Evolutionary conservation across 192 early-diverging fungal species (phyloP).

Genomic region (Coemansia pectinata): DNA sequence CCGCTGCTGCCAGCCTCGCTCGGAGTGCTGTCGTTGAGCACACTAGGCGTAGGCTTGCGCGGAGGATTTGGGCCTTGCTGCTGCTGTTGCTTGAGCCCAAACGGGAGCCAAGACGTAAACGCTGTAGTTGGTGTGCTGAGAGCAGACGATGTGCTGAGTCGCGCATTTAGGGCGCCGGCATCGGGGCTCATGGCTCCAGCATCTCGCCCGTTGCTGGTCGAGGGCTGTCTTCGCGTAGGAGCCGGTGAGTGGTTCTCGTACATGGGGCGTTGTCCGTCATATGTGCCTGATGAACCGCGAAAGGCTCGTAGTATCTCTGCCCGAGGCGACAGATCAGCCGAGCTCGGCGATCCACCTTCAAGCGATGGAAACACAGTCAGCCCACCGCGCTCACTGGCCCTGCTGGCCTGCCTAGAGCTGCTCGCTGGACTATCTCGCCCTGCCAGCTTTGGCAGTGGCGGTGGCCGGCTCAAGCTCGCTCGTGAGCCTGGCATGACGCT

Average conservation of each 20-base stretch:
- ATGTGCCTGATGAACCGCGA: slow-evolving; percentile 14
- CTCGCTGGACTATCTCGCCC: not conserved
- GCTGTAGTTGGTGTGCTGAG: slow-evolving; percentile 39
- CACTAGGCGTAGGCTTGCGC: slow-evolving; percentile 10
- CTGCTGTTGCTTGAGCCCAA: slow-evolving; percentile 19
- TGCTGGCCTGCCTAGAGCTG: not conserved
- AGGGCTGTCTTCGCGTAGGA: not conserved
- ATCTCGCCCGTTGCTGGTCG: slow-evolving; percentile 2
- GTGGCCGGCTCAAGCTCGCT: slow-evolving; percentile 1
- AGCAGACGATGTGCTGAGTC: slow-evolving; percentile 38
- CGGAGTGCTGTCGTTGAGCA: slow-evolving; percentile 13
- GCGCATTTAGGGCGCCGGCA: slow-evolving; percentile 6
- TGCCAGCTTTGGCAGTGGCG: not conserved
- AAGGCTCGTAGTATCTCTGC: slow-evolving; percentile 5
- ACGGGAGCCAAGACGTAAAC: slow-evolving; percentile 45
- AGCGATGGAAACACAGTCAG: slow-evolving; percentile 37
- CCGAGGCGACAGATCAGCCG: slow-evolving; percentile 4
- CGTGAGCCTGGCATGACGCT: slow-evolving; percentile 3
- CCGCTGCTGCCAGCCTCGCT: slow-evolving; percentile 49
- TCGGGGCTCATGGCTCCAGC: slow-evolving; percentile 5
- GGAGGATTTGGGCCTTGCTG: slow-evolving; percentile 4
- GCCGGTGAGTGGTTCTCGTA: slow-evolving; percentile 3
- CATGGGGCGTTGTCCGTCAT: not conserved
- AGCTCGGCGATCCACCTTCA: slow-evolving; percentile 6
- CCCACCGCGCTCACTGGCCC: not conserved